Conservation (phyloP, 768 basidiomycete genomes). For the Clitopilus passeckerianus region DNA sequence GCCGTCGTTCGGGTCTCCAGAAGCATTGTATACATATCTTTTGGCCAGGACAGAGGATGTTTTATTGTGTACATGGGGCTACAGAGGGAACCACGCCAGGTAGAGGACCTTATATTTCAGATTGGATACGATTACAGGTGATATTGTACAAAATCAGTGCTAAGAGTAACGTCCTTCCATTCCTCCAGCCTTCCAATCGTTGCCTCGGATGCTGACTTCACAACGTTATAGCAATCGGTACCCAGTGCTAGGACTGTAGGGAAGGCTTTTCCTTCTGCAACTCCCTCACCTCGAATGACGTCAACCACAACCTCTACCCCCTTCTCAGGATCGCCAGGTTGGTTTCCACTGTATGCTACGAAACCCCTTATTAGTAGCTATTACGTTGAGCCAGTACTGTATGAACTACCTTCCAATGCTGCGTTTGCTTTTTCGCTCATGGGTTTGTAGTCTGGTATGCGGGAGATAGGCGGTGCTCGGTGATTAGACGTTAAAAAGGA, state of each 20-base stretch:
- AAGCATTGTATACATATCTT: too few species aligned
- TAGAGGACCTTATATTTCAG: too few species aligned
- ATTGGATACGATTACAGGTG: too few species aligned
- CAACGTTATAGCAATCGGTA: constrained; percentile 7
- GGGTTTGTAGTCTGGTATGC: constrained; percentile 25
- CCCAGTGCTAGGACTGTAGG: constrained; percentile 27
- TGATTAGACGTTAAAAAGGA: constrained; percentile 20
- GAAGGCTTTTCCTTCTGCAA: constrained; percentile 29
- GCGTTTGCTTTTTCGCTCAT: constrained; percentile 15
- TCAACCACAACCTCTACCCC: constrained; percentile 20
- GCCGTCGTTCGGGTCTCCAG: too few species aligned
- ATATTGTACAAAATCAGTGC: constrained; percentile 9
- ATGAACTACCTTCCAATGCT: constrained; percentile 15
- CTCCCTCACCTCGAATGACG: constrained; percentile 34
- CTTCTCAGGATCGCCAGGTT: constrained; percentile 18
- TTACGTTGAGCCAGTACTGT: not conserved
- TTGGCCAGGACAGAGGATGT: too few species aligned
- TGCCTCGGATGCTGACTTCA: constrained; percentile 5
- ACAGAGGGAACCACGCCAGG: too few species aligned
- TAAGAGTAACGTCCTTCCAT: constrained; percentile 16
- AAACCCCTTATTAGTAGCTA: not conserved
- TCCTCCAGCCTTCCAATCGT: constrained; percentile 11
- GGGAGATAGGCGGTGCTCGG: constrained; percentile 18
- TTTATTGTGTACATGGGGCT: too few species aligned
- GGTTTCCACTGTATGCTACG: constrained; percentile 11